Evolutionary conservation across 2,329 filamentous ascomycete genomes (phyloP), one percentile per base, ranked within the genome.

Genomic region (Trichoderma guizhouense): DNA sequence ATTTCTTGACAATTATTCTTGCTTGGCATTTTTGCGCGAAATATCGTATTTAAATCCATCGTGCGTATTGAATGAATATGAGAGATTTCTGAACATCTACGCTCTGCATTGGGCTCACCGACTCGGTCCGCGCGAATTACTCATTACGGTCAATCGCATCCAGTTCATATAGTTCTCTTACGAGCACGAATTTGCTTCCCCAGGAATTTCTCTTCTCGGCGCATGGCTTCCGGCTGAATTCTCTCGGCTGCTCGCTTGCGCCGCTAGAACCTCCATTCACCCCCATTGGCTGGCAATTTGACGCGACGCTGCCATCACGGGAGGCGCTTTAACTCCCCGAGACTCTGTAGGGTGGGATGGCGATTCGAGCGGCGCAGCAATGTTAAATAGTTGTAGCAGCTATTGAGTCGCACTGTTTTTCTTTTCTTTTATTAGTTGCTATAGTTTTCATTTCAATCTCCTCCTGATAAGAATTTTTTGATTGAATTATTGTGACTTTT

Each of bases 291-390:
- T 39, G 34, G 30, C 5, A 18, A 55, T 15, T 28, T 9, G 63
- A 55, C 63, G 63, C 63, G 63, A 36, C n/a, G 5, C n/a, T 32
- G 12, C 18, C 11, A 26, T n/a, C 15, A 28, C 65, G 65, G 65
- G 34, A 58, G 51, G 24, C 26, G 53, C 65, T 68, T 43, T 68
- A 68, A 68, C 53, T 68, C 65, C 65, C 65, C 65, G 65, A 57
- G 21, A 24, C 34, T 12, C 28, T 12, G 11, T 4, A 43, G n/a
- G 30, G 30, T 21, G 15, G n/a, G 47, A 28, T 21, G 47, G 32
- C 30, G 15, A 21, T 60, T 18, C 26, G 3, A 7, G 34, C 24
- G n/a, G 12, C 18, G 24, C n/a, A 30, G 53, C 12, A 7, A 43
- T 47, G 8, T 43, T 68, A 68, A 58, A 58, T 65, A 60, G 51